A percentile compares a stretch with the other conserved stretches of the same genome.
These are phyloP conservation scores for Cucurbita argyrosperma DNA, from an alignment of 306 rosid species.

Conservation along the genomic window DNA sequence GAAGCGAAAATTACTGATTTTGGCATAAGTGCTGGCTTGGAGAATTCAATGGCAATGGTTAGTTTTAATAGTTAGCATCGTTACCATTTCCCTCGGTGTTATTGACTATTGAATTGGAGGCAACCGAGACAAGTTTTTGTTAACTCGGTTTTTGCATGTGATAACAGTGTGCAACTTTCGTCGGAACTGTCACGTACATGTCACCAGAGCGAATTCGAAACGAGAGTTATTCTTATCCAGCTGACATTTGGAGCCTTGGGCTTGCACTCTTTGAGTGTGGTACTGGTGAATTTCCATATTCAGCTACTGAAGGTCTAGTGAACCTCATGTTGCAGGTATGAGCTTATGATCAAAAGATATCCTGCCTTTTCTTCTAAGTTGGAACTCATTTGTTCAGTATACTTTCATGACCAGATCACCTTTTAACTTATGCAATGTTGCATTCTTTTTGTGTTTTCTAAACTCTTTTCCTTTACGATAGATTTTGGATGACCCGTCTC, in stretches of 20 bases:
- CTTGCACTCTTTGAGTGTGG: slow-evolving; percentile 95
- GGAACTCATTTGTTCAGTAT: neutral
- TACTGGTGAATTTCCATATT: slow-evolving; percentile 92
- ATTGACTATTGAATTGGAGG: neutral
- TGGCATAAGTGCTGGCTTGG: slow-evolving; percentile 96
- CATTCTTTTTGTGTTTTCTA: neutral
- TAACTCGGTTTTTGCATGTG: slow-evolving; percentile 7
- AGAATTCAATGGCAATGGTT: slow-evolving; percentile 95
- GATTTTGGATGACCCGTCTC: slow-evolving; percentile 96
- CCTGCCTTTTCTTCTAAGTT: neutral
- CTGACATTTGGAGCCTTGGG: slow-evolving; percentile 98
- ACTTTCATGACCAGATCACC: neutral
- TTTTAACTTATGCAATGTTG: neutral
- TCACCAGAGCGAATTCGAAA: slow-evolving; percentile 97
- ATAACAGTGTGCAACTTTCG: slow-evolving; percentile 83
- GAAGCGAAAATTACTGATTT: slow-evolving; percentile 94
- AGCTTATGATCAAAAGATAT: neutral
- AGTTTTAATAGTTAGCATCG: slow-evolving; percentile 10
- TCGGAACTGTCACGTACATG: slow-evolving; percentile 94
- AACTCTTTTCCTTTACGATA: slow-evolving; percentile 11
- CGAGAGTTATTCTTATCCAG: slow-evolving; percentile 89
- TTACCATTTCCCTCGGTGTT: neutral
- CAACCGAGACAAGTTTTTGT: neutral
- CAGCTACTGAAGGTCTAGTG: slow-evolving; percentile 86
- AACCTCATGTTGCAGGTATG: slow-evolving; percentile 94